phyloP scores from a whole-genome alignment of 2,329 filamentous ascomycete species.

The Pseudogymnoascus sp. region DNA sequence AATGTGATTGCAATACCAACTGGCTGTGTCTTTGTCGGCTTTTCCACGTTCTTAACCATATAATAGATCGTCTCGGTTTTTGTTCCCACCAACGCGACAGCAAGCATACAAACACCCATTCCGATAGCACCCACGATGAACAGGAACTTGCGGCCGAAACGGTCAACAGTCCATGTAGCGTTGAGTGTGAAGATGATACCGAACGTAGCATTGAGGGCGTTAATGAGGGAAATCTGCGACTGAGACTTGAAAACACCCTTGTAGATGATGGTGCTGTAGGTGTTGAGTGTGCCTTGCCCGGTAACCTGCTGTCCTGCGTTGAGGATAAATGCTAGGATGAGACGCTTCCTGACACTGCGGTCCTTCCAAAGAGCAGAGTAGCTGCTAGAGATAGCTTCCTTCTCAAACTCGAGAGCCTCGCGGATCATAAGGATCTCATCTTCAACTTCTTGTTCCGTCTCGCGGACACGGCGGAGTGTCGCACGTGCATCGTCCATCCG shows the following conservation, averaged over 20 bases:
- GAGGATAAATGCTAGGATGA: slow-evolving; percentile 56
- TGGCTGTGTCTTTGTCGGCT: slow-evolving; percentile 47
- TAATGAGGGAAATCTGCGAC: slow-evolving; percentile 61
- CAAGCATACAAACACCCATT: slow-evolving; percentile 63
- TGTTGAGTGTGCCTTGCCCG: slow-evolving; percentile 64
- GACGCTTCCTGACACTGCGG: slow-evolving; percentile 45
- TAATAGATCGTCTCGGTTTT: slow-evolving; percentile 34
- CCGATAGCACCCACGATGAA: slow-evolving; percentile 60
- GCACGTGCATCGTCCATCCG: slow-evolving; percentile 52
- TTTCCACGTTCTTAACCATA: not conserved
- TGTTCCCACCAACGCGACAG: slow-evolving; percentile 49
- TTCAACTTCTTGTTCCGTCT: slow-evolving; percentile 57
- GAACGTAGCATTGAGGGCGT: slow-evolving; percentile 65
- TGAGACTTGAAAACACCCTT: slow-evolving; percentile 56
- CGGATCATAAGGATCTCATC: slow-evolving; percentile 57
- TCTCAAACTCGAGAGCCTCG: slow-evolving; percentile 63
- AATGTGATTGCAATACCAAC: slow-evolving; percentile 63
- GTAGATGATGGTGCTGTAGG: slow-evolving; percentile 67
- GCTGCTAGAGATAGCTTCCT: slow-evolving; percentile 54
- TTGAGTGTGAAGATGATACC: slow-evolving; percentile 67
- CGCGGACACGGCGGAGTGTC: slow-evolving; percentile 52
- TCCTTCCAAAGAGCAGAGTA: slow-evolving; percentile 65
- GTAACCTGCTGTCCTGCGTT: slow-evolving; percentile 66
- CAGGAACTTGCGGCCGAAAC: slow-evolving; percentile 62
- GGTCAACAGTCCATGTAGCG: slow-evolving; percentile 64